phyloP scores from a whole-genome alignment of 2,329 filamentous ascomycete species.

The Pleoardoris graminearum region DNA sequence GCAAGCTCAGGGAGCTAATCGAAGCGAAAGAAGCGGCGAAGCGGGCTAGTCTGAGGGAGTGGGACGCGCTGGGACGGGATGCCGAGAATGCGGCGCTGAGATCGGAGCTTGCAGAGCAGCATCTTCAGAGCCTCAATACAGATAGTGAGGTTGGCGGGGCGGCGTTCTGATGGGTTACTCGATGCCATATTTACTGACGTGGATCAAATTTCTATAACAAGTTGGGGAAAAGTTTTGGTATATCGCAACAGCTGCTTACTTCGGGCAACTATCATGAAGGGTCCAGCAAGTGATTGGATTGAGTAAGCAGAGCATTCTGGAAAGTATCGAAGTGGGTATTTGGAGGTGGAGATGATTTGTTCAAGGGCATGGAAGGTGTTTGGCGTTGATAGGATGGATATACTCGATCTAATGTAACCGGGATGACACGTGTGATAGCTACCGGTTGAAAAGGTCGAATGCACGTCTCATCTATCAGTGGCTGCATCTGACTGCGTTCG shows the following conservation, averaged over 20 bases:
- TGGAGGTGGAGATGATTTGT: too few relatives aligned
- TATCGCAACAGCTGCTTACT: neutral
- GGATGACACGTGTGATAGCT: too few relatives aligned
- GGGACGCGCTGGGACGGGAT: slow-evolving; percentile 51
- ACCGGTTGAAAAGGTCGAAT: too few relatives aligned
- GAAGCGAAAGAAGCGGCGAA: slow-evolving; percentile 53
- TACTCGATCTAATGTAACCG: too few relatives aligned
- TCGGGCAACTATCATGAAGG: too few relatives aligned
- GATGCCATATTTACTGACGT: too few relatives aligned
- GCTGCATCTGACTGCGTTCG: too few relatives aligned
- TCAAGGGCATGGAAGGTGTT: neutral
- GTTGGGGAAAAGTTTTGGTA: too few relatives aligned
- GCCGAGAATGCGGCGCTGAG: slow-evolving; percentile 50
- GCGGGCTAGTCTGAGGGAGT: slow-evolving; percentile 49
- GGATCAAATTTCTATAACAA: too few relatives aligned
- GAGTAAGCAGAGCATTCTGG: neutral
- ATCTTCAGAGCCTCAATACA: slow-evolving; percentile 47
- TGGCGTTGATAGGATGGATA: neutral
- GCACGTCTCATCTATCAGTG: too few relatives aligned
- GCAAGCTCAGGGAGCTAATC: slow-evolving; percentile 50
- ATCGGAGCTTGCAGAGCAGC: slow-evolving; percentile 52
- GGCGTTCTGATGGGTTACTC: too few relatives aligned
- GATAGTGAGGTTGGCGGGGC: slow-evolving; percentile 45
- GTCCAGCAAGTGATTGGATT: too few relatives aligned
- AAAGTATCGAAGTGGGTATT: neutral